Evolutionary conservation across 352 stramenopile species (phyloP).

Genomic region (Pythium plurisporium): DNA sequence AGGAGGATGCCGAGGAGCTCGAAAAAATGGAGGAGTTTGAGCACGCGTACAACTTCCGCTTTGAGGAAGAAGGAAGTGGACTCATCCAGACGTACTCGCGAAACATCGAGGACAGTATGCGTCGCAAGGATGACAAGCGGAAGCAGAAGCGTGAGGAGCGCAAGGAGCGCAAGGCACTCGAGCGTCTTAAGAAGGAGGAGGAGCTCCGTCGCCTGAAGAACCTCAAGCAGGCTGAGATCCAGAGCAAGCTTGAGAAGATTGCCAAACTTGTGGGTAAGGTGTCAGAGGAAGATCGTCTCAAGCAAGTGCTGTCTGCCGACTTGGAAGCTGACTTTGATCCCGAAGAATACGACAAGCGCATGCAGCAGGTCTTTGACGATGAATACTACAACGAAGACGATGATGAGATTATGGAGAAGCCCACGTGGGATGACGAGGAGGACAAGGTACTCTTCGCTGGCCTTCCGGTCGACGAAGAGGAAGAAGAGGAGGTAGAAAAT

Average conservation of each 20-base stretch:
- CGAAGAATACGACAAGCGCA: slow-evolving; percentile 95
- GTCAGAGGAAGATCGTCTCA: slow-evolving; percentile 45
- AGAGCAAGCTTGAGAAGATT: slow-evolving; percentile 92
- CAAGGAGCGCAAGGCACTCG: slow-evolving; percentile 92
- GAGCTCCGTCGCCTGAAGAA: slow-evolving; percentile 97
- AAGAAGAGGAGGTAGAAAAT: slow-evolving; percentile 44
- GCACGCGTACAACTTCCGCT: slow-evolving; percentile 99
- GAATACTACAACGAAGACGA: slow-evolving; percentile 94
- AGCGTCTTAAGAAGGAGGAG: slow-evolving; percentile 96
- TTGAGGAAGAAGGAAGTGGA: slow-evolving; percentile 93
- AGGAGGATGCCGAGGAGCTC: slow-evolving; percentile 89
- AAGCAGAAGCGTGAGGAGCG: slow-evolving; percentile 94
- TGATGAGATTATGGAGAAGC: slow-evolving; percentile 64
- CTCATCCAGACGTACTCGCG: slow-evolving; percentile 85
- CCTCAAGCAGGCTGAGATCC: slow-evolving; percentile 95
- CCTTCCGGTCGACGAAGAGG: slow-evolving; percentile 55
- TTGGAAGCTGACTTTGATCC: slow-evolving; percentile 96
- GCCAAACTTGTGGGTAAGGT: slow-evolving; percentile 76
- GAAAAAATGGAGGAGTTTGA: slow-evolving; percentile 97
- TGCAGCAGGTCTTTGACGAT: slow-evolving; percentile 96
- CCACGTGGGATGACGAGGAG: slow-evolving; percentile 75
- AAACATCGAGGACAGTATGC: slow-evolving; percentile 85
- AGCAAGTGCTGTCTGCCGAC: slow-evolving; percentile 40
- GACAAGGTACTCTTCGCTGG: slow-evolving; percentile 83
- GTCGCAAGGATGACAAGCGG: slow-evolving; percentile 94